Evolutionary conservation across 257 asterid genomes (phyloP), one percentile per base, ranked within the genome.

Genomic region (Ilex asprella): DNA sequence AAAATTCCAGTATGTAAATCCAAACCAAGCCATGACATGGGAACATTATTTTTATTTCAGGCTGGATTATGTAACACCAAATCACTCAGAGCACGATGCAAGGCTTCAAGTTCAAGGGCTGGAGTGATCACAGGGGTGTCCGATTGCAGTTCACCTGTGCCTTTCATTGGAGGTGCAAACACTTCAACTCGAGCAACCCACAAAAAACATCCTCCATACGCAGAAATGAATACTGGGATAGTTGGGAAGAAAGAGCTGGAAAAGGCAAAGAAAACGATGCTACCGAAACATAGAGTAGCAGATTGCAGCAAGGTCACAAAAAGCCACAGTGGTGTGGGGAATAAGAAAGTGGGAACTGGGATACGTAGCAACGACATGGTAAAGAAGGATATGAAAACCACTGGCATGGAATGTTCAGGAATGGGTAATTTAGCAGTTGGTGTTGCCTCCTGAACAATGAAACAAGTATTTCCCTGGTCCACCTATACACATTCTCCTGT

Each of bases 111-210:
- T 54, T 13, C 78, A 10, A 63, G 74, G n/a, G 52, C 44, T 43
- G 56, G 68, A 76, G 59, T 65, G 65, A 50, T 61, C 50, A 78
- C 79, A 0, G 84, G 73, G 52, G 75, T 55, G 10, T 68, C 78
- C 56, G 73, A 79, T 70, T 74, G 82, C 69, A 76, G 49, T 46
- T 79, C 80, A 60, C 69, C 82, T 16, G 65, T 73, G 50, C 67
- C 80, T 31, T 73, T 81, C 5, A 85, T 73, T 50, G 77, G 82
- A 78, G 73, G 64, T n/a, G 70, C 73, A 11, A 68, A 78, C 3
- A 73, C 84, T 58, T 76, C 81, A 12, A 75, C 69, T 52, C 75
- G 43, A 61, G 70, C 65, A 46, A 69, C 30, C 66, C 58, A 68
- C 51, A 61, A 62, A 11, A 50, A 62, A 31, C 70, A 16, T 41